Percentiles rank a stretch among this genome's conserved stretches.
phyloP scores from a whole-genome alignment of 306 rosid genomes.

The Argentina anserina region DNA sequence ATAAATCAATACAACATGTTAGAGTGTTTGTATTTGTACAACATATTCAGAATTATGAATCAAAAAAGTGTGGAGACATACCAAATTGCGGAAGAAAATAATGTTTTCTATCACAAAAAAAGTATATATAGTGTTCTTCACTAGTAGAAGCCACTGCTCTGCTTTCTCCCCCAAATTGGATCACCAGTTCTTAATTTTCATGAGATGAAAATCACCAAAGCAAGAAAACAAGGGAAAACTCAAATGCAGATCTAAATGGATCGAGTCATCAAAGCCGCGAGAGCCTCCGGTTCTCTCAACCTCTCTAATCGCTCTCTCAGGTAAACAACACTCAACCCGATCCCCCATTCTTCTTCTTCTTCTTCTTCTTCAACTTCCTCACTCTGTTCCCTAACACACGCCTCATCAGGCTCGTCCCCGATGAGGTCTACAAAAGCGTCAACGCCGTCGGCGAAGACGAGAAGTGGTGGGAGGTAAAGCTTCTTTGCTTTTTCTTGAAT shows the following conservation, averaged over 20 bases:
- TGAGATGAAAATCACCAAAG: background rate
- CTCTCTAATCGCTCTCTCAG: constrained; percentile 90
- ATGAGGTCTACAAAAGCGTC: constrained; percentile 67
- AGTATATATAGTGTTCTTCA: no score
- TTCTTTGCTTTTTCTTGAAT: background rate
- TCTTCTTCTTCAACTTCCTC: background rate
- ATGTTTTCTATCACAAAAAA: no score
- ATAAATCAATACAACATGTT: no score
- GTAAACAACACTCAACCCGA: constrained; percentile 21
- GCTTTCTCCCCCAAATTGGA: no score
- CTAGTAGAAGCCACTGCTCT: no score
- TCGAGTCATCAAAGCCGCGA: constrained; percentile 79
- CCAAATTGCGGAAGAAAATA: no score
- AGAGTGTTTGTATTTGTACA: no score
- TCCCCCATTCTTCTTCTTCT: background rate
- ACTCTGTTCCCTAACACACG: background rate
- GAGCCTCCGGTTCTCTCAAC: constrained; percentile 91
- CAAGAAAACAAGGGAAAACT: background rate
- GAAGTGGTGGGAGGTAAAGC: constrained; percentile 94
- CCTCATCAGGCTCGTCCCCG: constrained; percentile 61
- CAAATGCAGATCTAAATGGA: constrained; percentile 44
- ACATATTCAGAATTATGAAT: no score
- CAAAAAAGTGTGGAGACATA: no score
- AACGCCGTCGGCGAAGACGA: constrained; percentile 61
- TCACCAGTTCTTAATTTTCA: background rate